Evolutionary conservation across 345 rosid species (phyloP).

Genomic region (Gynandropsis gynandra): DNA sequence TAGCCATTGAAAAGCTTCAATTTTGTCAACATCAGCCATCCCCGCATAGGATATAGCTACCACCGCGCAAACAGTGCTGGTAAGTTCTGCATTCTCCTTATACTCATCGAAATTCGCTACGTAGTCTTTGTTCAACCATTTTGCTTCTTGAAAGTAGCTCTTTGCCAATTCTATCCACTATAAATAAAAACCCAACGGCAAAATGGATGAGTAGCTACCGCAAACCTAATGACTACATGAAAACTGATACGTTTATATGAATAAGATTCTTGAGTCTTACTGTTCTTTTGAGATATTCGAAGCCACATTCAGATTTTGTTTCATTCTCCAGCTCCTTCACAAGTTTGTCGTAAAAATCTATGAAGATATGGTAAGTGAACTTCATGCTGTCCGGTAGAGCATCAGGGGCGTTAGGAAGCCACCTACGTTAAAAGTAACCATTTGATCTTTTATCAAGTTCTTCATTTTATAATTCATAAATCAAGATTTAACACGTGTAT

Average conservation of each 20-base stretch:
- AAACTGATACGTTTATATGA: neutral
- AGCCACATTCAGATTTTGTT: conserved; percentile 18
- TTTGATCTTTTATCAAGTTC: no score
- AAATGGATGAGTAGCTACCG: neutral
- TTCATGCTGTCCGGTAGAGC: conserved; percentile 24
- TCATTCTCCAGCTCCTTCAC: conserved; percentile 16
- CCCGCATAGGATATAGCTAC: conserved; percentile 5
- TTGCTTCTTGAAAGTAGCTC: conserved; percentile 20
- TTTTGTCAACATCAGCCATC: conserved; percentile 16
- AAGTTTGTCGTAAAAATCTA: conserved; percentile 15
- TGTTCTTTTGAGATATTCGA: conserved; percentile 20
- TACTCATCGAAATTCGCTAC: conserved; percentile 23
- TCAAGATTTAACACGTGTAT: no score
- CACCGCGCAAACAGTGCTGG: neutral
- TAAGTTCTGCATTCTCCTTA: conserved; percentile 2
- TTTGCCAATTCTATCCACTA: conserved; percentile 10
- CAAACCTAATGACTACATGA: no score
- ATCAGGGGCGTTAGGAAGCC: conserved; percentile 21
- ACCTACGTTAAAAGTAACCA: conserved; percentile 9
- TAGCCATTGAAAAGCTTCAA: conserved; percentile 20
- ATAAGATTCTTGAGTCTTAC: conserved; percentile 13
- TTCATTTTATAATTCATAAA: no score
- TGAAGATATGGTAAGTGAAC: neutral
- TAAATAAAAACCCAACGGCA: neutral
- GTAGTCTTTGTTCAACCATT: conserved; percentile 17